Evolutionary conservation across 495 filamentous ascomycete species (phyloP).

Genomic region (Penicillium diatomitis): DNA sequence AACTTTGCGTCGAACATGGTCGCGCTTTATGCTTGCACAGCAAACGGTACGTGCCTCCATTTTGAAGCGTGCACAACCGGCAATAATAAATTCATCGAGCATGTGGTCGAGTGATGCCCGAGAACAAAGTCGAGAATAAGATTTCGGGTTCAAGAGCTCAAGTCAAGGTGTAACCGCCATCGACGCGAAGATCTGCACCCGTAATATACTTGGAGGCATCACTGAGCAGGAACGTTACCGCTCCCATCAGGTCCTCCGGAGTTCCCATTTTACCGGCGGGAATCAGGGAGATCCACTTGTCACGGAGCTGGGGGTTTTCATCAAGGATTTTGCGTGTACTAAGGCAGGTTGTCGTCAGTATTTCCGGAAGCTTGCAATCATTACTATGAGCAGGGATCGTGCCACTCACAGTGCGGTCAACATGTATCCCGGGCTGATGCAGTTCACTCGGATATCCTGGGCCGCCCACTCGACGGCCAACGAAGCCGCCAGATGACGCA

Average conservation of each 20-base stretch:
- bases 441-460: slow-evolving; percentile 79
- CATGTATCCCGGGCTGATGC: slow-evolving; percentile 90
- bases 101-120: background rate
- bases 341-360: slow-evolving; percentile 5
- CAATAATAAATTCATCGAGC: background rate
- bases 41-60: too few species aligned
- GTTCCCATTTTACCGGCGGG: slow-evolving; percentile 87
- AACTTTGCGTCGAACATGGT: too few species aligned
- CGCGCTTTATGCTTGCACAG: too few species aligned
- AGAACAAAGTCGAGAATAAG: background rate
- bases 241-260: slow-evolving; percentile 87
- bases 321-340: slow-evolving; percentile 92
- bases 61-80: too few species aligned
- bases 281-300: slow-evolving; percentile 84
- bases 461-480: slow-evolving; percentile 87
- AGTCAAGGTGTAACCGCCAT: slow-evolving; percentile 85
- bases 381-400: slow-evolving; percentile 26
- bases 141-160: slow-evolving; percentile 23
- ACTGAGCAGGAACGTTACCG: slow-evolving; percentile 80
- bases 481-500: slow-evolving; percentile 69
- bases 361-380: background rate
- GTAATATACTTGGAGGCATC: slow-evolving; percentile 84
- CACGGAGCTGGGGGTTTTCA: slow-evolving; percentile 78
- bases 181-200: slow-evolving; percentile 80
- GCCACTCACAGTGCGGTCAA: slow-evolving; percentile 64